Percentiles rank a stretch among this genome's conserved stretches.
Evolutionary conservation across 352 stramenopile genomes (phyloP).

Genomic region (Hyaloperonospora brassicae): DNA sequence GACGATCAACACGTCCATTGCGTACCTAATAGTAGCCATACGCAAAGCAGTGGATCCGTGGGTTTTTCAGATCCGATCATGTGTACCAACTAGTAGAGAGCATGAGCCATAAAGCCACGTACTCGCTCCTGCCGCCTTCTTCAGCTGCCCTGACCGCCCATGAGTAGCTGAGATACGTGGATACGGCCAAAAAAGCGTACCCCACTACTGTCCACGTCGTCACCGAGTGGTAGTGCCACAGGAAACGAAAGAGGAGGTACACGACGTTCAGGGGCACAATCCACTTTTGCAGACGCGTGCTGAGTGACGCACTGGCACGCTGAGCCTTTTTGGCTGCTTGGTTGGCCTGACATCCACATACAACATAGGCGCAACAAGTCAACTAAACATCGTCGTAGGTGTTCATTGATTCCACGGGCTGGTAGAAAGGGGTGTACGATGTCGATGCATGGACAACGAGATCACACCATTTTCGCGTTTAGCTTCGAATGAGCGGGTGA

Average conservation of each 20-base stretch:
- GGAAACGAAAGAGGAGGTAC: conserved; percentile 67
- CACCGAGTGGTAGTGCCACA: conserved; percentile 63
- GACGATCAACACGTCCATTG: conserved; percentile 80
- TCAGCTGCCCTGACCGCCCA: conserved; percentile 73
- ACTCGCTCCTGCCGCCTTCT: conserved; percentile 76
- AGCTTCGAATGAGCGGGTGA: neutral
- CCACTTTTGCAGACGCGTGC: conserved; percentile 61
- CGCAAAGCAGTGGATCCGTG: conserved; percentile 10
- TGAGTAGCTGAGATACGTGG: conserved; percentile 74
- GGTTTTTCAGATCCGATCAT: conserved; percentile 13
- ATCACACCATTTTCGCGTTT: conserved; percentile 16
- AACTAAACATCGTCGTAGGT: too few species aligned
- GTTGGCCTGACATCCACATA: conserved; percentile 46
- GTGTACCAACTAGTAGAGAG: conserved; percentile 12
- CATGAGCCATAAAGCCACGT: conserved; percentile 8
- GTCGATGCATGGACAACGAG: too few species aligned
- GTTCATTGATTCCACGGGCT: too few species aligned
- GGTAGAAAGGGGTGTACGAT: too few species aligned
- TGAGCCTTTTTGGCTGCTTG: conserved; percentile 83
- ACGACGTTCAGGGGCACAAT: conserved; percentile 78
- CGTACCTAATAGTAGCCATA: conserved; percentile 35
- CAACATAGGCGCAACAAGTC: neutral
- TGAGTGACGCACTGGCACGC: conserved; percentile 55
- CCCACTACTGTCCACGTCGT: conserved; percentile 63
- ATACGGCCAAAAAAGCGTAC: conserved; percentile 53